phyloP scores from a whole-genome alignment of 352 stramenopile genomes.

The Saprolegnia diclina region DNA sequence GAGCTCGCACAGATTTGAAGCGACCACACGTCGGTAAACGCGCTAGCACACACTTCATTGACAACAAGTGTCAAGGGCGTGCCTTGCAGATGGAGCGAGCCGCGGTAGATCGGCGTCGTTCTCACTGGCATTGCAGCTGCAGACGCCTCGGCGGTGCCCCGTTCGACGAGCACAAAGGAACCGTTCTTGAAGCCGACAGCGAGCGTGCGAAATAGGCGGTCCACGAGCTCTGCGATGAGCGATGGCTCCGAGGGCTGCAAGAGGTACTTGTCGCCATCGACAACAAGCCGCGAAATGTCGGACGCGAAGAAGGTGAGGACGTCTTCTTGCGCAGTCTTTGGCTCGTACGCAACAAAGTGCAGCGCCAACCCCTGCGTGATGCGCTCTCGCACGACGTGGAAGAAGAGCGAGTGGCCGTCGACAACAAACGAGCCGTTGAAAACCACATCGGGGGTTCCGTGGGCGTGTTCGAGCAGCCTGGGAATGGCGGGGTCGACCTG shows the following conservation, averaged over 20 bases:
- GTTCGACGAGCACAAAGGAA: slow-evolving; percentile 51
- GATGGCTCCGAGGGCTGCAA: slow-evolving; percentile 11
- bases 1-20: slow-evolving; percentile 42
- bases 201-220: slow-evolving; percentile 40
- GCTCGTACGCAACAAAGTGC: slow-evolving; percentile 45
- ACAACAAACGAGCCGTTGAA: slow-evolving; percentile 41
- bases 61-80: slow-evolving; percentile 34
- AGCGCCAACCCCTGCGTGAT: slow-evolving; percentile 10
- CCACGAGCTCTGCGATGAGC: slow-evolving; percentile 38
- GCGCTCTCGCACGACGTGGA: slow-evolving; percentile 39
- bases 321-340: slow-evolving; percentile 40
- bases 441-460: slow-evolving; percentile 25
- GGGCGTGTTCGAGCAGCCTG: slow-evolving; percentile 5
- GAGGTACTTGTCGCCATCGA: slow-evolving; percentile 39
- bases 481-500: neutral
- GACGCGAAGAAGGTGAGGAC: slow-evolving; percentile 45
- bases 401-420: slow-evolving; percentile 39
- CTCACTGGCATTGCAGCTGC: neutral
- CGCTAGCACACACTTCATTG: slow-evolving; percentile 46
- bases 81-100: slow-evolving; percentile 26
- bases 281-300: slow-evolving; percentile 41
- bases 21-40: slow-evolving; percentile 57
- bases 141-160: neutral
- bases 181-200: slow-evolving; percentile 66
- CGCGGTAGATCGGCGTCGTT: slow-evolving; percentile 42